phyloP scores from a whole-genome alignment of 768 basidiomycete genomes.

The Pleurotus tuber-regium region DNA sequence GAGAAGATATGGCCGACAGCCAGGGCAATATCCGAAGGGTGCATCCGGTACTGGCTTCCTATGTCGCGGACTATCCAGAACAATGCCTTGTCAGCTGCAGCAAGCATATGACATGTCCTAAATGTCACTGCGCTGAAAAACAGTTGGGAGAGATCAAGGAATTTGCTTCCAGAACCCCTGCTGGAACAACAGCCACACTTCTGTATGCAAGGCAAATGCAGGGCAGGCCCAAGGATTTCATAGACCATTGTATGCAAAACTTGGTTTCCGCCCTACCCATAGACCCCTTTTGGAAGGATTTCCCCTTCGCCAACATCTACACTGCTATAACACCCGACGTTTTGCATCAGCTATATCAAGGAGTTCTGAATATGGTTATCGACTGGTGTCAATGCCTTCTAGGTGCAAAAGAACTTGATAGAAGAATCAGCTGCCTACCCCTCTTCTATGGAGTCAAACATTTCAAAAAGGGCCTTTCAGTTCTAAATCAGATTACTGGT shows the following conservation, averaged over 20 bases:
- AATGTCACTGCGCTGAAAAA: constrained; percentile 20
- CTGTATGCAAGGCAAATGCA: constrained; percentile 24
- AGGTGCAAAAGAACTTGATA: constrained; percentile 33
- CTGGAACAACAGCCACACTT: constrained; percentile 16
- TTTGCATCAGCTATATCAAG: constrained; percentile 49
- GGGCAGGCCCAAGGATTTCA: background rate
- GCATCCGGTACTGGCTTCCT: constrained; percentile 38
- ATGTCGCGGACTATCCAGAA: constrained; percentile 42
- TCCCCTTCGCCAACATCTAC: constrained; percentile 41
- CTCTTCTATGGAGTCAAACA: constrained; percentile 25
- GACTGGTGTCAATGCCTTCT: constrained; percentile 28
- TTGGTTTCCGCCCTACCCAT: background rate
- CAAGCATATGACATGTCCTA: constrained; percentile 26
- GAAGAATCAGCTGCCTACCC: constrained; percentile 28
- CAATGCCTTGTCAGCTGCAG: constrained; percentile 34
- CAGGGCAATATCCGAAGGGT: constrained; percentile 25
- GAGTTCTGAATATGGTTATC: constrained; percentile 41
- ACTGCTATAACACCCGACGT: constrained; percentile 40
- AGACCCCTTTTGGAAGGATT: constrained; percentile 39
- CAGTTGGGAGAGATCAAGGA: constrained; percentile 17
- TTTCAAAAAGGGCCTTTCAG: constrained; percentile 35
- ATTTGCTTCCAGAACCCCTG: background rate
- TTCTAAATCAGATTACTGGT: constrained; percentile 35
- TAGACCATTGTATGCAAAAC: background rate
- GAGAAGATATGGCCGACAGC: constrained; percentile 29